Percentiles rank a stretch among this genome's conserved stretches.
These are phyloP conservation scores for Extremus antarcticus DNA, from an alignment of 495 filamentous ascomycete species.

Conservation along the genomic window DNA sequence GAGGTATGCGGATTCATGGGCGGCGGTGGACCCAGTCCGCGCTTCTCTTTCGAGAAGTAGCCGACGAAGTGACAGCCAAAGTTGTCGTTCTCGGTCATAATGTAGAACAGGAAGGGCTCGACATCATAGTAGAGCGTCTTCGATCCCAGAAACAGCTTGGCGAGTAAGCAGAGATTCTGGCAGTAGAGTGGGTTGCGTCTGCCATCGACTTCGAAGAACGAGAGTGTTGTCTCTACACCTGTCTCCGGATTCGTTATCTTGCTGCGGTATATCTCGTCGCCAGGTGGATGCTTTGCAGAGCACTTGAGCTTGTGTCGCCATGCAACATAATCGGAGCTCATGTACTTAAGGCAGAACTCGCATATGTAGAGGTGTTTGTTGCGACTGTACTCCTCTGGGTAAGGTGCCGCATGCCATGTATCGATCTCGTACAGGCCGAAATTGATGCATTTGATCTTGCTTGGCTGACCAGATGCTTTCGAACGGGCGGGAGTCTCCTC, in stretches of 20 bases:
- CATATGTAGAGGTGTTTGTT: slow-evolving; percentile 94
- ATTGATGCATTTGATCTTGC: slow-evolving; percentile 96
- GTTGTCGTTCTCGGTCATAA: slow-evolving; percentile 93
- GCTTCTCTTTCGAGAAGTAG: slow-evolving; percentile 98
- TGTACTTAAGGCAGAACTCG: slow-evolving; percentile 98
- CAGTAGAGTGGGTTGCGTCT: slow-evolving; percentile 96
- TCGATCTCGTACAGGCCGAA: slow-evolving; percentile 97
- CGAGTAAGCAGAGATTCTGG: slow-evolving; percentile 90
- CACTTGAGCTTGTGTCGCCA: slow-evolving; percentile 95
- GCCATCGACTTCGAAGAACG: slow-evolving; percentile 94
- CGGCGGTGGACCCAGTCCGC: slow-evolving; percentile 27
- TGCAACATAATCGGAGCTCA: slow-evolving; percentile 96
- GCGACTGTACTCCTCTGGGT: slow-evolving; percentile 94
- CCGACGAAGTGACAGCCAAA: slow-evolving; percentile 93
- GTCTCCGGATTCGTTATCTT: slow-evolving; percentile 18
- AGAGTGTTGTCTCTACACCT: slow-evolving; percentile 62
- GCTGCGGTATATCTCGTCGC: slow-evolving; percentile 89
- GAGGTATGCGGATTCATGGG: neutral
- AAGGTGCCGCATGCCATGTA: slow-evolving; percentile 98
- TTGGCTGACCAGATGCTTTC: slow-evolving; percentile 75
- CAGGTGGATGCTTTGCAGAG: slow-evolving; percentile 87
- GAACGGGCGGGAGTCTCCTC: slow-evolving; percentile 39
- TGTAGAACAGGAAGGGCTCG: slow-evolving; percentile 95
- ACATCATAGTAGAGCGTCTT: slow-evolving; percentile 99
- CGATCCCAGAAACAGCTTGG: slow-evolving; percentile 91